These are phyloP conservation scores for Pichia sp. DNA, from an alignment of 1,139 yeast genomes.

Conservation along the genomic window DNA sequence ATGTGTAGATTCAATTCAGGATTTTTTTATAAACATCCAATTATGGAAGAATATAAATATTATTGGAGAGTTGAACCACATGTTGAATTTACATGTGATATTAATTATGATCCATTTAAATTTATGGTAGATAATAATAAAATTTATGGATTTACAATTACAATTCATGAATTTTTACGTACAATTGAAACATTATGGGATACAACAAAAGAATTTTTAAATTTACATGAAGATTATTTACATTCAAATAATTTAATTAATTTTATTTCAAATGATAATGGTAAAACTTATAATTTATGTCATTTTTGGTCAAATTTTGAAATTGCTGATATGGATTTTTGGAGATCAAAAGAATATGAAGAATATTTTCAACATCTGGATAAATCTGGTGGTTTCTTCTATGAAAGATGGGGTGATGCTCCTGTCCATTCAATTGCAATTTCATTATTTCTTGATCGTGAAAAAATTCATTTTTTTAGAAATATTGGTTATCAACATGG, in stretches of 20 bases:
- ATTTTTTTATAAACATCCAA: conserved; percentile 42
- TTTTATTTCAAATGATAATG: conserved; percentile 46
- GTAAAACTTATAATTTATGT: conserved; percentile 46
- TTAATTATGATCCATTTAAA: conserved; percentile 47
- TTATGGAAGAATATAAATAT: conserved; percentile 32
- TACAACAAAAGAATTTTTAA: conserved; percentile 38
- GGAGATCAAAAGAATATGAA: conserved; percentile 43
- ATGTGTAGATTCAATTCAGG: conserved; percentile 60
- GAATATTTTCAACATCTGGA: conserved; percentile 47
- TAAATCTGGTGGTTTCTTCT: conserved; percentile 51
- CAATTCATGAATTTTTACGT: conserved; percentile 44
- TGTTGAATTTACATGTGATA: conserved; percentile 47
- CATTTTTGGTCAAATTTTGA: conserved; percentile 64
- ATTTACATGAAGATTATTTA: conserved; percentile 16
- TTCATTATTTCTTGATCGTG: conserved; percentile 40
- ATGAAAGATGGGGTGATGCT: conserved; percentile 65
- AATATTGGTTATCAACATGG: conserved; percentile 53
- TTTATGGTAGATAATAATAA: conserved; percentile 44
- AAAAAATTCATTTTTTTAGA: conserved; percentile 46
- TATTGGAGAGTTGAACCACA: conserved; percentile 62
- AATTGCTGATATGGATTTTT: conserved; percentile 47
- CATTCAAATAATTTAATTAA: conserved; percentile 40
- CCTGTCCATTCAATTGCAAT: conserved; percentile 57
- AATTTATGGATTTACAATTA: conserved; percentile 50
- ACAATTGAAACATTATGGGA: conserved; percentile 49